A percentile compares a stretch with the other conserved stretches of the same genome.
phyloP scores from a whole-genome alignment of 345 rosid species.

The Hypericum perforatum region DNA sequence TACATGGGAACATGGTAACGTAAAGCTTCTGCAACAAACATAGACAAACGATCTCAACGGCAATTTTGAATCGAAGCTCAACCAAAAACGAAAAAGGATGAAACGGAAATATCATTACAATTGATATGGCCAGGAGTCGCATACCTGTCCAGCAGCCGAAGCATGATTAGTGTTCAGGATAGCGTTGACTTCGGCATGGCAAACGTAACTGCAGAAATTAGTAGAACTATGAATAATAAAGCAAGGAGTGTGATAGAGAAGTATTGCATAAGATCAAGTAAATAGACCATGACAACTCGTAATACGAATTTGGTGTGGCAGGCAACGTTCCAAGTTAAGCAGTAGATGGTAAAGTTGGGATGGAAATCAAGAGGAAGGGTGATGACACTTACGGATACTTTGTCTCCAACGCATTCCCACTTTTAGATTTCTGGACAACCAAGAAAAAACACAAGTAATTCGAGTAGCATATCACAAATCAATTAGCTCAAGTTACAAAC shows the following conservation, averaged over 20 bases:
- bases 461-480: neutral
- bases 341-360: slow-evolving; percentile 3
- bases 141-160: slow-evolving; percentile 80
- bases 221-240: slow-evolving; percentile 1
- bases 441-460: slow-evolving; percentile 1
- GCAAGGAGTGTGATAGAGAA: neutral
- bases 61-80: no score
- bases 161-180: slow-evolving; percentile 91
- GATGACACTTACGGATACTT: slow-evolving; percentile 68
- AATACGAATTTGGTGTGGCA: no score
- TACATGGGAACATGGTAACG: slow-evolving; percentile 98
- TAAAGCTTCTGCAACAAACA: slow-evolving; percentile 66
- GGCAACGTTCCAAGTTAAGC: neutral
- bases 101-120: neutral
- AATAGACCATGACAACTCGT: no score
- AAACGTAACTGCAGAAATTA: slow-evolving; percentile 57
- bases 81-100: no score
- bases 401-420: slow-evolving; percentile 69
- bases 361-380: neutral
- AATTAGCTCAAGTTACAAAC: slow-evolving; percentile 20
- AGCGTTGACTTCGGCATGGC: slow-evolving; percentile 98
- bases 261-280: no score
- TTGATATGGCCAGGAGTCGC: neutral
- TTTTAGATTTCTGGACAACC: slow-evolving; percentile 64
- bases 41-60: neutral